Percentiles rank a stretch among this genome's conserved stretches.
These are phyloP conservation scores for Xylaria palmicola DNA, from an alignment of 495 filamentous ascomycete genomes.

Conservation along the genomic window DNA sequence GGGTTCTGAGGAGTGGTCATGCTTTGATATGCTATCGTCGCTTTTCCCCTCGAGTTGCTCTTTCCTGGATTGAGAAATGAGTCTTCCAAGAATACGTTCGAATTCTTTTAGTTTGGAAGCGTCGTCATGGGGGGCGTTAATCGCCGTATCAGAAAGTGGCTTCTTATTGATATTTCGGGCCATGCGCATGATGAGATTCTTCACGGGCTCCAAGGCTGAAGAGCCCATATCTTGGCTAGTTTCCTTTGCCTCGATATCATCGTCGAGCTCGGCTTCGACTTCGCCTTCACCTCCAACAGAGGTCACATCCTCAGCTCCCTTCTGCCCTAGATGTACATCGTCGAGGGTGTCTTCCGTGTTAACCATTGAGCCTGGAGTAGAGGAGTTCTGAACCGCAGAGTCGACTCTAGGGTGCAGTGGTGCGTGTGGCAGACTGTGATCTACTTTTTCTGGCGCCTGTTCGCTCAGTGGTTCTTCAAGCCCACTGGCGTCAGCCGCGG, in stretches of 20 bases:
- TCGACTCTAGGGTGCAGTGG: background rate
- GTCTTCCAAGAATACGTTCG: slow-evolving; percentile 39
- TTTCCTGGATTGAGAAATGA: slow-evolving; percentile 30
- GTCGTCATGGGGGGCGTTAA: slow-evolving; percentile 20
- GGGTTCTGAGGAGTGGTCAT: background rate
- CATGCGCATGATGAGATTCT: slow-evolving; percentile 27
- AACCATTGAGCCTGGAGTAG: background rate
- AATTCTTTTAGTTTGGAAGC: slow-evolving; percentile 37
- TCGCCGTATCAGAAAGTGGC: slow-evolving; percentile 18
- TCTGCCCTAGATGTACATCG: background rate
- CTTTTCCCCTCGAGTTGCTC: slow-evolving; percentile 25
- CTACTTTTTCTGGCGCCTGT: background rate
- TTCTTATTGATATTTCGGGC: slow-evolving; percentile 23
- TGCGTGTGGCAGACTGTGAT: background rate
- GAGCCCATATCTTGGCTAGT: slow-evolving; percentile 22
- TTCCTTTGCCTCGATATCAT: slow-evolving; percentile 22
- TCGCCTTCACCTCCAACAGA: slow-evolving; percentile 18
- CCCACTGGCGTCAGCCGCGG: slow-evolving; percentile 26
- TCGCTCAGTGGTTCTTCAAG: slow-evolving; percentile 6
- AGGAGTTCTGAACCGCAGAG: background rate
- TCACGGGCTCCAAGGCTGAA: slow-evolving; percentile 23
- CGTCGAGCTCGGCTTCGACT: slow-evolving; percentile 20
- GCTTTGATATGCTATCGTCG: slow-evolving; percentile 12
- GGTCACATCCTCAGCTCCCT: background rate
- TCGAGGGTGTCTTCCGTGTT: background rate